phyloP scores from a whole-genome alignment of 2,329 filamentous ascomycete species.

The Penicillium sp. region DNA sequence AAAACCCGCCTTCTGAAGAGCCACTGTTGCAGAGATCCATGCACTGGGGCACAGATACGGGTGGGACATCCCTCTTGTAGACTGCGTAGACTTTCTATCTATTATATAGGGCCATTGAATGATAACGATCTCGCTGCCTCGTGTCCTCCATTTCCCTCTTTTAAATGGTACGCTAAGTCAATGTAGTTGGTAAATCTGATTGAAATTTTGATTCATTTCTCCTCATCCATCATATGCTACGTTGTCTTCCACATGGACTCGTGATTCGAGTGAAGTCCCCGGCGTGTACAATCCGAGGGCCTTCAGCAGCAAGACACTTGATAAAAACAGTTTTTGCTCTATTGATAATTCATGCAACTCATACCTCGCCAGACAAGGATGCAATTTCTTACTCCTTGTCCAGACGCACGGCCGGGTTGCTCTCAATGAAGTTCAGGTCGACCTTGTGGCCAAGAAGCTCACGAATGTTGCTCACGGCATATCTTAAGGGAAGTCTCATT shows the following conservation, averaged over 20 bases:
- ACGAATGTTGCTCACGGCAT: conserved; percentile 82
- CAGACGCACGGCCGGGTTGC: conserved; percentile 84
- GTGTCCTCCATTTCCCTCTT: neutral
- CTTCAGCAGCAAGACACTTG: conserved; percentile 17
- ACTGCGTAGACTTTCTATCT: neutral
- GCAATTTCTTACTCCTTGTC: conserved; percentile 66
- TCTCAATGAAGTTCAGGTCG: conserved; percentile 87
- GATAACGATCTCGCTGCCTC: neutral
- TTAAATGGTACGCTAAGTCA: neutral
- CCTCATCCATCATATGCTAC: conserved; percentile 21
- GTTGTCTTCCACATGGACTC: conserved; percentile 24
- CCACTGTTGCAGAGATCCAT: conserved; percentile 58
- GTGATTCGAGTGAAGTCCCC: conserved; percentile 14
- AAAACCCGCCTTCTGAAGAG: conserved; percentile 59
- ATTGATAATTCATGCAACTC: conserved; percentile 13
- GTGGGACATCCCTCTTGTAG: conserved; percentile 50
- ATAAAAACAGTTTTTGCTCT: conserved; percentile 18
- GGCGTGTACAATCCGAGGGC: neutral
- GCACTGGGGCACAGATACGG: conserved; percentile 68
- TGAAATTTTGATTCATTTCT: conserved; percentile 19
- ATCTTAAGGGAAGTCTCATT: conserved; percentile 36
- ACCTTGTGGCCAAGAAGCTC: conserved; percentile 94
- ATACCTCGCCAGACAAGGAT: conserved; percentile 1
- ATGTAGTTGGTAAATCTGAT: neutral
- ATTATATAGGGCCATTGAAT: neutral